A percentile compares a stretch with the other conserved stretches of the same genome.
Evolutionary conservation across 2,329 filamentous ascomycete genomes (phyloP).

Genomic region (Epichloe aotearoae): DNA sequence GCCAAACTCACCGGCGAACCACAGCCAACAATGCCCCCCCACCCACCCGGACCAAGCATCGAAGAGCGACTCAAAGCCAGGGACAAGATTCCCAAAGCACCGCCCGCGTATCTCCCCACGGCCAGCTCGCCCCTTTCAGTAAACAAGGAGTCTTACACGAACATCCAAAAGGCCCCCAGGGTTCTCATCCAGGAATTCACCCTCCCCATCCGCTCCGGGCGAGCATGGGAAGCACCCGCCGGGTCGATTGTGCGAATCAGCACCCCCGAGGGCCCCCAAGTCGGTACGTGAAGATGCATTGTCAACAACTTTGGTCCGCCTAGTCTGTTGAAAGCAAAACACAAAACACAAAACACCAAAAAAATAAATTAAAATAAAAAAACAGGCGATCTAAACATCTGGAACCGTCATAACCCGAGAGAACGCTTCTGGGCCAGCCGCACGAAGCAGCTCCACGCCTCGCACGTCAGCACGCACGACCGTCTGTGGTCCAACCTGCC

Average conservation of each 20-base stretch:
- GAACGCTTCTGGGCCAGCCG: slow-evolving; percentile 74
- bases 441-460: slow-evolving; percentile 65
- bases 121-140: slow-evolving; percentile 30
- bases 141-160: slow-evolving; percentile 40
- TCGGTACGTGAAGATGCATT: slow-evolving; percentile 35
- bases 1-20: not conserved
- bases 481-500: slow-evolving; percentile 67
- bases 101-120: slow-evolving; percentile 34
- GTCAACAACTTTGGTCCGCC: too few species aligned
- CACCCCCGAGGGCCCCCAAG: slow-evolving; percentile 62
- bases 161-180: slow-evolving; percentile 39
- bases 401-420: slow-evolving; percentile 62
- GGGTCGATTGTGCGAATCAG: slow-evolving; percentile 60
- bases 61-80: slow-evolving; percentile 28
- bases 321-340: too few species aligned
- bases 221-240: slow-evolving; percentile 56
- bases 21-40: slow-evolving; percentile 6
- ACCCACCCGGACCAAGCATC: slow-evolving; percentile 7
- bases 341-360: too few species aligned
- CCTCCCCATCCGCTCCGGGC: slow-evolving; percentile 60
- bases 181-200: slow-evolving; percentile 38
- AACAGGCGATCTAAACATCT: slow-evolving; percentile 65
- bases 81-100: slow-evolving; percentile 31
- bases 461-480: slow-evolving; percentile 59
- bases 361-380: not conserved